Evolutionary conservation across 1,284 basidiomycete genomes (phyloP), one percentile per base, ranked within the genome.

Genomic region (Termitomyces sp.): DNA sequence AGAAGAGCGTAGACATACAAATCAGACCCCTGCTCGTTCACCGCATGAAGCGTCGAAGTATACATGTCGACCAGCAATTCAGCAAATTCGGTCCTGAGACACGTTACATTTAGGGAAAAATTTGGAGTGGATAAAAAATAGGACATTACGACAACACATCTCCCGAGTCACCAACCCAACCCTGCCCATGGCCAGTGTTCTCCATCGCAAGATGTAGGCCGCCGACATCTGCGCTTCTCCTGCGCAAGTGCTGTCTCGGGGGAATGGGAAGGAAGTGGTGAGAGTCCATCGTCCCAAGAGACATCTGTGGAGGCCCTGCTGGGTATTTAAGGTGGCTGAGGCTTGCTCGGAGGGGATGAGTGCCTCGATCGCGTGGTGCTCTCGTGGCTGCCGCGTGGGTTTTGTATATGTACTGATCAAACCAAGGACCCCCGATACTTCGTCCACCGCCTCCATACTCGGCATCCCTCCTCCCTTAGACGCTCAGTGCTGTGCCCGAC

Each of bases 41-140:
- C 86, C 34, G 87, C 82, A 45, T 80, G 76, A 59, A 84, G 76
- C 0, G 90, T 92, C 62, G 93, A 84, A 41, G 79, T 83, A 66
- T 87, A 90, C 84, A 94, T 90, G 56, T 90, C 86, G 66, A 83
- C 84, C 54, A 94, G 74, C 52, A 92, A 70, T 68, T 94, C 92
- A 4, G 92, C 90, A 64, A 87, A 84, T 62, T 77, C 61, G 7
- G 74, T 74, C 49, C 75, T 76, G 56, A 15, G 48, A 54, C 8
- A 4, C 1, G 54, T 52, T 38, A 52, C 10, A n/a, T 50, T 39
- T 34, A 58, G 5, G 39, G 57, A 45, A 46, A 40, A 53, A n/a
- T 24, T 50, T 8, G n/a, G 30, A 48, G 56, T 34, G 49, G 33
- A 51, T n/a, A 45, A 43, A 41, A 57, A 63, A 62, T 42, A 66